Conservation (phyloP, 257 asterid species). For the Solanum piurae region DNA sequence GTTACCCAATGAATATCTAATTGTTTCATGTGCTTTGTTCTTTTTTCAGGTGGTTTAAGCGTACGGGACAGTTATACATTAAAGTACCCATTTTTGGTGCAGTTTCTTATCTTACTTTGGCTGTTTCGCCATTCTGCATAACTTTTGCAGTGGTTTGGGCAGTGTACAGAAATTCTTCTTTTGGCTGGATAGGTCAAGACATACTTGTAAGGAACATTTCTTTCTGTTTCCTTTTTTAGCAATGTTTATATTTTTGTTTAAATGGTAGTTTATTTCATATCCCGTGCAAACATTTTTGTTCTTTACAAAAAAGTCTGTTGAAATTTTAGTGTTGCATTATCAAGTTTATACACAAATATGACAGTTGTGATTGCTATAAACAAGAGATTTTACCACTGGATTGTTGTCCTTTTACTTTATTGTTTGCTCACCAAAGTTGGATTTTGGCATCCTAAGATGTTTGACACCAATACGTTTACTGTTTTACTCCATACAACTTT, state of each 20-base stretch:
- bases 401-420: neutral
- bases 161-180: constrained; percentile 41
- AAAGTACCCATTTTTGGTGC: constrained; percentile 49
- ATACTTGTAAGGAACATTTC: constrained; percentile 40
- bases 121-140: constrained; percentile 77
- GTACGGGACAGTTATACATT: constrained; percentile 22
- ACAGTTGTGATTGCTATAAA: neutral
- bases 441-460: neutral
- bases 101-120: constrained; percentile 65
- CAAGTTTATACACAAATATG: neutral
- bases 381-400: neutral
- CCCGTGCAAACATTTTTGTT: neutral
- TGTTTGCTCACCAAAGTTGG: neutral
- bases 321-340: neutral
- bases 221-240: neutral
- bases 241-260: neutral
- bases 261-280: neutral
- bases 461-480: neutral
- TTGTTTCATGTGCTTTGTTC: neutral
- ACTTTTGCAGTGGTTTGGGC: constrained; percentile 86
- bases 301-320: neutral
- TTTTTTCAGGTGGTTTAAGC: constrained; percentile 37
- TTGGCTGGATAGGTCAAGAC: constrained; percentile 97
- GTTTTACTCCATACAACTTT: neutral
- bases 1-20: neutral